Base-by-base conservation (phyloP, 495 filamentous ascomycete genomes). In the Aspergillus leporis region DNA sequence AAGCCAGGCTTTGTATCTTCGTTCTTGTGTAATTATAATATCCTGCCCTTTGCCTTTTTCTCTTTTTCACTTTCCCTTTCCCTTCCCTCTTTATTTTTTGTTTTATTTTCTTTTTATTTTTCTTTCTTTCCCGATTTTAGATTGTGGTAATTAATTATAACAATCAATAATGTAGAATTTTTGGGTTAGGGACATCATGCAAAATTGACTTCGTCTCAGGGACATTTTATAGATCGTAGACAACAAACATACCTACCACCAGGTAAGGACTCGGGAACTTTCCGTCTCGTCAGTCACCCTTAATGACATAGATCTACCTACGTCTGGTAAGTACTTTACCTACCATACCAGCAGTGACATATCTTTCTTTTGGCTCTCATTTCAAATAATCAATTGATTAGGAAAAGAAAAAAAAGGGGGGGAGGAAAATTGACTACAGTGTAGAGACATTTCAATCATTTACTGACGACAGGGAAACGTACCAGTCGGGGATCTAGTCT, bases 401-500 rank as follows among this genome's bases (percentile, higher is more conserved):
- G 4, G 30, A 38, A 38, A 38, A 14, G 13, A 38, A 38, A 8
- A 38, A 13, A 3, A 38, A 10, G 1, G 25, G 12, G 3, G 12
- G 48, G 48, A 51, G 14, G 23, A 25, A 16, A 31, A 30, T 50
- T 36, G 38, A 8, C 10, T 46, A 45, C 21, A 16, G 23, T 5
- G 13, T 21, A 9, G 18, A 18, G 18, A n/a, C 36, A 23, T 51
- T 41, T 13, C 10, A 23, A 34, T 22, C 22, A 18, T 58, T 56
- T 43, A 28, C 65, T 67, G 61, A 67, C 65, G 61, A 67, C 61
- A 62, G 54, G 59, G 52, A 63, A 56, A 67, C 65, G 65, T 64
- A 67, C 61, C 58, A 61, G 59, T 28, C 58, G 60, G 58, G 61
- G 61, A 61, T 61, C 59, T 48, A 63, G 45, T 43, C 23, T 50